Percentiles rank a stretch among this genome's conserved stretches.
These are phyloP conservation scores for Candida succiphila DNA, from an alignment of 805 yeast genomes.

Conservation along the genomic window DNA sequence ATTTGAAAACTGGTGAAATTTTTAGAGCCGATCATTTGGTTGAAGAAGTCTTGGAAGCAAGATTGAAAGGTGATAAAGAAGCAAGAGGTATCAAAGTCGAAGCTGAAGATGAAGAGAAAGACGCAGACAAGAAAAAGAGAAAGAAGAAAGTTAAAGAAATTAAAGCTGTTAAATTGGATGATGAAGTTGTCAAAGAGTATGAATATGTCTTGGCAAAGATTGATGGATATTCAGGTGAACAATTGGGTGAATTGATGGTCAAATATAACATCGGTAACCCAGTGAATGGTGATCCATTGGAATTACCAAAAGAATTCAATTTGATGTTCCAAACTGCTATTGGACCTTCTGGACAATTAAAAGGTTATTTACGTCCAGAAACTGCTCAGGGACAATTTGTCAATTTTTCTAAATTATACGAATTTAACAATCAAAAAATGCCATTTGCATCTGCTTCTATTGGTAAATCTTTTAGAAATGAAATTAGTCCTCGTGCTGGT, in stretches of 20 bases:
- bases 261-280: conserved; percentile 87
- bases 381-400: conserved; percentile 99
- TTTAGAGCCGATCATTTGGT: conserved; percentile 98
- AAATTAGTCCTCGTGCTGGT: conserved; percentile 97
- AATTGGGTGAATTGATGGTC: conserved; percentile 80
- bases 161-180: conserved; percentile 79
- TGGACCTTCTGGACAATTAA: conserved; percentile 95
- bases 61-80: conserved; percentile 93
- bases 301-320: conserved; percentile 91
- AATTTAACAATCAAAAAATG: conserved; percentile 91
- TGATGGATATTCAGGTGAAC: conserved; percentile 90
- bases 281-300: conserved; percentile 74
- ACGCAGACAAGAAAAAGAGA: conserved; percentile 75
- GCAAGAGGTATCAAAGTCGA: conserved; percentile 80
- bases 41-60: conserved; percentile 93
- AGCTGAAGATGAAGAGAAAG: conserved; percentile 62
- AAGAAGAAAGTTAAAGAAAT: conserved; percentile 96
- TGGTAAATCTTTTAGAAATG: conserved; percentile 98
- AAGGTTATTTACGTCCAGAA: conserved; percentile 96
- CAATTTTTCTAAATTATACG: conserved; percentile 88
- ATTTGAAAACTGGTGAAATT: conserved; percentile 91
- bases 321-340: conserved; percentile 98
- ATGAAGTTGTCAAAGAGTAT: conserved; percentile 67
- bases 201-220: conserved; percentile 84
- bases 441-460: conserved; percentile 99